Evolutionary conservation across 495 filamentous ascomycete genomes (phyloP), one percentile per base, ranked within the genome.

Genomic region (Rostrohypoxylon terebratum): DNA sequence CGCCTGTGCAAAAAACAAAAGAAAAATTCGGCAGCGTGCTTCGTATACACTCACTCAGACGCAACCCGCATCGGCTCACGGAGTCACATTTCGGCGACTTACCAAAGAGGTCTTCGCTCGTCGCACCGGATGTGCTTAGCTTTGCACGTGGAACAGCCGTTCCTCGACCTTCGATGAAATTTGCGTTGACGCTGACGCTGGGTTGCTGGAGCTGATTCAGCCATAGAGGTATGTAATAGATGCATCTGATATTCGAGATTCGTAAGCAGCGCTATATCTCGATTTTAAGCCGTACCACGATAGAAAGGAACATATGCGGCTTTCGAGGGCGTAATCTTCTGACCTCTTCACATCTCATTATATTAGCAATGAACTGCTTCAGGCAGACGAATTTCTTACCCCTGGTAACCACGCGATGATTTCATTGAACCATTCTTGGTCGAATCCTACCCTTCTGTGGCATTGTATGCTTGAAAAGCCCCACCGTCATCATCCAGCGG

Each of bases 31-130:
- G 63, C 51, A 25, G 59, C 61, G 38, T 23, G 47, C 28, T 58
- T 71, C 63, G 67, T 74, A 71, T 71, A 74, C 36, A 44, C 33
- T 20, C 36, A 44, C 33, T 3, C 40, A 59, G 42, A 66, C 38
- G 59, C 53, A 66, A 53, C 60, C 45, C 54, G 31, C 59, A 36
- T 51, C 51, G 62, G 57, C 45, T 9, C 54, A 45, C 59, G 54
- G 38, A 42, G 53, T 58, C 38, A 31, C 65, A 62, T 65, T 59
- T 63, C 48, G 63, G 65, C 38, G 7, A 63, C 78, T 73, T 75
- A 78, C 77, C 78, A 80, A 34, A 78, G 75, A 38, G 77, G 77
- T 64, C 58, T 77, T 58, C 71, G 73, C 71, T 80, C 77, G 44
- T 80, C 75, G 69, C 78, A 78, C 14, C 75, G 72, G 31, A 80